These are phyloP conservation scores for Huntiella bhutanensis DNA, from an alignment of 2,329 filamentous ascomycete species.

Conservation along the genomic window DNA sequence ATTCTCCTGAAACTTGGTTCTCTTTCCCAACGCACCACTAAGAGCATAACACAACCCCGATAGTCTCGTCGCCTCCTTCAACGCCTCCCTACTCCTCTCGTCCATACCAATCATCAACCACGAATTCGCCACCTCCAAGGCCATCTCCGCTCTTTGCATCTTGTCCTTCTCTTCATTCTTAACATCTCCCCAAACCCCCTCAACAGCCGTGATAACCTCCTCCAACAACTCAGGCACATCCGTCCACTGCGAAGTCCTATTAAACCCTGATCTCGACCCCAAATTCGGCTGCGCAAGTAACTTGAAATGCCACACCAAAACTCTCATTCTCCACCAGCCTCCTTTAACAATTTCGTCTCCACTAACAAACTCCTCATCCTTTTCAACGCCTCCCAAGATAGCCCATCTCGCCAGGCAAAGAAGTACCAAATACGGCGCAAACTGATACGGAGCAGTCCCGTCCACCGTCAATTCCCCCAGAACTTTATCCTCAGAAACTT, in stretches of 20 bases:
- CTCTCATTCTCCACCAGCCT: constrained; percentile 47
- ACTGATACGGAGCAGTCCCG: constrained; percentile 67
- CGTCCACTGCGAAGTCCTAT: constrained; percentile 37
- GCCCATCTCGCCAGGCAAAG: constrained; percentile 47
- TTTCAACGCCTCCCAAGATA: constrained; percentile 17
- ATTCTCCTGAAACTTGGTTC: constrained; percentile 62
- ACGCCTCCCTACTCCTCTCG: constrained; percentile 48
- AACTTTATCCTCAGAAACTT: not conserved
- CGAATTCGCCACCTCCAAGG: constrained; percentile 67
- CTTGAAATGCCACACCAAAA: constrained; percentile 51
- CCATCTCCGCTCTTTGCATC: constrained; percentile 45
- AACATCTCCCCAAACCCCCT: constrained; percentile 23
- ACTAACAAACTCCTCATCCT: constrained; percentile 22
- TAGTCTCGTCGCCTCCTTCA: constrained; percentile 46
- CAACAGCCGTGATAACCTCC: constrained; percentile 25
- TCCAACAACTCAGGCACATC: constrained; percentile 38
- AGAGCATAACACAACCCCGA: constrained; percentile 65
- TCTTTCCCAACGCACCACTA: constrained; percentile 71
- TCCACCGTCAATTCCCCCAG: constrained; percentile 51
- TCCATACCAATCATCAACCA: constrained; percentile 73
- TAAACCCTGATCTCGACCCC: constrained; percentile 34
- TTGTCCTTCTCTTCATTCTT: constrained; percentile 19
- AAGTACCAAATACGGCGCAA: constrained; percentile 69
- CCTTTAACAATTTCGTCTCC: constrained; percentile 16
- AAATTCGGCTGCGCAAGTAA: constrained; percentile 38